Percentiles rank a stretch among this genome's conserved stretches.
These are phyloP conservation scores for Dorcoceras hygrometricum DNA, from an alignment of 257 asterid genomes.

Conservation along the genomic window DNA sequence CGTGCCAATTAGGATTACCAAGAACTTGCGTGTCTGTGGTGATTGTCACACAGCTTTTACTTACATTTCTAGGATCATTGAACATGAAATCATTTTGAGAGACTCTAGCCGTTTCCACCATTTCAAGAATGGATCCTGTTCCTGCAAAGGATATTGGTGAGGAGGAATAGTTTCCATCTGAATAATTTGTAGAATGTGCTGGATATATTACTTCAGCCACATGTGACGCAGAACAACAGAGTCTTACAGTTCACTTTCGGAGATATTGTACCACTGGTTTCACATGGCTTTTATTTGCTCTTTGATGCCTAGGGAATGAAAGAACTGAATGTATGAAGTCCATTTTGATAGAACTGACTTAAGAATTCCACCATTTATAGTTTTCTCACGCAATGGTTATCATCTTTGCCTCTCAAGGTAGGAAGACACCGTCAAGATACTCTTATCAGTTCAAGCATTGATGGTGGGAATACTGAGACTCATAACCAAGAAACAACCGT, in stretches of 20 bases:
- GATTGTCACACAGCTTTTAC: slow-evolving; percentile 75
- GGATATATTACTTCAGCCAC: slow-evolving; percentile 2
- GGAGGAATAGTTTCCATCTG: slow-evolving; percentile 8
- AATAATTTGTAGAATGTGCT: slow-evolving; percentile 3
- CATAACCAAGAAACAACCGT: slow-evolving; percentile 54
- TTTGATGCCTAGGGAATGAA: not conserved
- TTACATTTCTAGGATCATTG: slow-evolving; percentile 66
- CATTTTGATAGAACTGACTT: slow-evolving; percentile 35
- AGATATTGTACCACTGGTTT: not conserved
- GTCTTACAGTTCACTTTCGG: not conserved
- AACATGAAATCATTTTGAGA: slow-evolving; percentile 73
- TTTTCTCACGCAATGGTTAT: slow-evolving; percentile 49
- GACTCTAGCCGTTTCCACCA: slow-evolving; percentile 93
- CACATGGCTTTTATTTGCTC: not conserved
- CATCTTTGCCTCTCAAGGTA: slow-evolving; percentile 73
- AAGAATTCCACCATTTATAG: slow-evolving; percentile 42
- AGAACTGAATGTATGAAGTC: slow-evolving; percentile 22
- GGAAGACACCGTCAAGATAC: slow-evolving; percentile 74
- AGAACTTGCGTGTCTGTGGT: slow-evolving; percentile 88
- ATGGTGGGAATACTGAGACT: slow-evolving; percentile 56
- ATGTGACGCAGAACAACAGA: slow-evolving; percentile 3
- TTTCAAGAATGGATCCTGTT: slow-evolving; percentile 82
- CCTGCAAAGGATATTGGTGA: slow-evolving; percentile 91
- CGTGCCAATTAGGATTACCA: slow-evolving; percentile 80
- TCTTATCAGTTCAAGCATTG: slow-evolving; percentile 46